Percentiles rank a stretch among this genome's conserved stretches.
These are phyloP conservation scores for Mrakia frigida DNA, from an alignment of 768 basidiomycete genomes.

Conservation along the genomic window DNA sequence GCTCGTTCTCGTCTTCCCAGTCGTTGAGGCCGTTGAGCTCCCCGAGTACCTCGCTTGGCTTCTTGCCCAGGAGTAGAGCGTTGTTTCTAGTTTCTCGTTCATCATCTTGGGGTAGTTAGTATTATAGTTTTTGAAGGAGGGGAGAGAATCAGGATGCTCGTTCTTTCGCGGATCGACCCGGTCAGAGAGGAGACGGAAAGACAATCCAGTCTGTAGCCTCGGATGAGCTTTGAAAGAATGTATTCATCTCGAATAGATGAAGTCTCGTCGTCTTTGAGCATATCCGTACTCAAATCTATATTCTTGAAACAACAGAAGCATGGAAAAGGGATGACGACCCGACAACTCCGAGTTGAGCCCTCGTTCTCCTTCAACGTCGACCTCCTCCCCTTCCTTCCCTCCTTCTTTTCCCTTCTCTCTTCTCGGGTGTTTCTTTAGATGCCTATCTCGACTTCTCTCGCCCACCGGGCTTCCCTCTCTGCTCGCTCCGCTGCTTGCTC, in stretches of 20 bases:
- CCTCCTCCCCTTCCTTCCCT: neutral
- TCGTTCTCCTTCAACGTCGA: neutral
- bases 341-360: neutral
- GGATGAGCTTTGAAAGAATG: no score
- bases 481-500: neutral
- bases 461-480: slow-evolving; percentile 18
- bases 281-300: no score
- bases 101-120: neutral
- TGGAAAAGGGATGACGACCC: neutral
- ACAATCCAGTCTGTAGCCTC: no score
- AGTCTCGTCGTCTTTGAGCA: no score
- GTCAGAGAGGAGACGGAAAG: no score
- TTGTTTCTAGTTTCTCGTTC: neutral
- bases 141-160: neutral
- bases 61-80: slow-evolving; percentile 13
- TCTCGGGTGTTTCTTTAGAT: neutral
- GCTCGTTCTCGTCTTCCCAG: neutral
- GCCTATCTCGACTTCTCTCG: slow-evolving; percentile 9
- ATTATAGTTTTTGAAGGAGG: neutral
- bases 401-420: neutral
- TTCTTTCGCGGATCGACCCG: no score
- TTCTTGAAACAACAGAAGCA: neutral
- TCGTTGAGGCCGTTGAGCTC: slow-evolving; percentile 14
- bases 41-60: slow-evolving; percentile 24
- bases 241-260: no score